Percentiles rank a stretch among this genome's conserved stretches.
phyloP scores from a whole-genome alignment of 306 rosid species.

The Prunus kanzakura region DNA sequence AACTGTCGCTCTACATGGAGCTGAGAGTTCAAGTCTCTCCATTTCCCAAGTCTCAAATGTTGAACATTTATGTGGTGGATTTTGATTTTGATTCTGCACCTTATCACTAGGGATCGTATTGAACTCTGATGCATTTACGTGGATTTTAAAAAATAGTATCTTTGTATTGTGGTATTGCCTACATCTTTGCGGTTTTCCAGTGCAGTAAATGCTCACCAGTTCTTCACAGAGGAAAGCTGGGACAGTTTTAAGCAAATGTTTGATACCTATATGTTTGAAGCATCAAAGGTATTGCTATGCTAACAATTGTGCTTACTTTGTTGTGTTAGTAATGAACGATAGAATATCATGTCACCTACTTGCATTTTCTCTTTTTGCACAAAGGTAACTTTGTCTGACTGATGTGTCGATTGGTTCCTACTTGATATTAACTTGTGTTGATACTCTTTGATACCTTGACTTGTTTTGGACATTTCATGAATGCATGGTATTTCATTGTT shows the following conservation, averaged over 20 bases:
- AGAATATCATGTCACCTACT: neutral
- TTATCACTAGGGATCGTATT: neutral
- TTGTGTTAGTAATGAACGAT: constrained; percentile 2
- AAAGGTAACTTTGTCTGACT: neutral
- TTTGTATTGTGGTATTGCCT: constrained; percentile 38
- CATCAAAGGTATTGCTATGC: constrained; percentile 67
- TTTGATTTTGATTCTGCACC: neutral
- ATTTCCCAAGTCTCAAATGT: constrained; percentile 65
- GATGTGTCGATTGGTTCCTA: neutral
- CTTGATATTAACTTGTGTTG: neutral
- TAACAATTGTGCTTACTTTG: neutral
- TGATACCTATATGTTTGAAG: constrained; percentile 84
- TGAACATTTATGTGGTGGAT: constrained; percentile 34
- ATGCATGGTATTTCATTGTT: neutral
- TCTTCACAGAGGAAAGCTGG: constrained; percentile 94
- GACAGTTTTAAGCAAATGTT: constrained; percentile 84
- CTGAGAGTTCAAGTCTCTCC: constrained; percentile 99
- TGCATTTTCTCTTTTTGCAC: neutral
- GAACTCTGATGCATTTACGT: constrained; percentile 9
- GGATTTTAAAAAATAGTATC: constrained; percentile 6
- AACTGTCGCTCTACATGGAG: constrained; percentile 90
- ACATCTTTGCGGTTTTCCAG: constrained; percentile 54
- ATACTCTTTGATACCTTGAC: neutral
- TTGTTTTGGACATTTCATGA: neutral
- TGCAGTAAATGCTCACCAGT: constrained; percentile 96